Base-by-base conservation (phyloP, 208 protist species). In the Crithidia mellificae region DNA sequence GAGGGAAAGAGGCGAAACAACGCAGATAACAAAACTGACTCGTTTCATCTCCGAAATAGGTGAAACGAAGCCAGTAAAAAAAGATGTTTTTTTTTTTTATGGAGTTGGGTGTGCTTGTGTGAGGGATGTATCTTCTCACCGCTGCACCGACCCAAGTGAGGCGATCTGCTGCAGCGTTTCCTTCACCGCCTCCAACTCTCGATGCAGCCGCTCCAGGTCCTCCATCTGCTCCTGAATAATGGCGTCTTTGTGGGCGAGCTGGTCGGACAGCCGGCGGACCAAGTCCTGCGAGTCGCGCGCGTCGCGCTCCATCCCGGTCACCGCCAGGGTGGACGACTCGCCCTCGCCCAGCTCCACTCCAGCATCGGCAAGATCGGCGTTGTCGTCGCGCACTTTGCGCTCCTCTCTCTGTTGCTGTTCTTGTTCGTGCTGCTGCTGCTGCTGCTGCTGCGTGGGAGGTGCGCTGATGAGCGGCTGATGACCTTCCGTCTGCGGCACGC, bases 151-250 rank as follows among this genome's bases (percentile, higher is more conserved):
- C 0, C 69, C 69, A 9, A 70, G 46, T 1, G 69, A 68, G 6
- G 61, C 52, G 25, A 85, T 76, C 27, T 70, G 57, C 41, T 59
- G 65, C 19, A 84, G 55, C 19, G 66, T 74, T 44, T 75, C 55
- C 68, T 71, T 80, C 29, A 80, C 74, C 49, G 71, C 74, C 49
- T 78, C 68, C 49, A 90, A 25, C 61, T 83, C 68, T 24, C 70
- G 47, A 19, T 82, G 58, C 36, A 89, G 70, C 20, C 53, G 63
- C 1, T 66, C 67, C 71, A 89, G 62, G 15, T 72, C 30, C 9
- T 68, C 41, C 19, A 54, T 57, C 36, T 78, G 70, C 8, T 53
- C 53, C 19, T 57, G 34, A 27, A 82, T 82, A 3, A 79, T 49
- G 2, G 64, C 44, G 44, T 80, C 73, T 50, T 83, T 74, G 32